phyloP scores from a whole-genome alignment of 1,139 yeast genomes.

The Pichia inconspicua region DNA sequence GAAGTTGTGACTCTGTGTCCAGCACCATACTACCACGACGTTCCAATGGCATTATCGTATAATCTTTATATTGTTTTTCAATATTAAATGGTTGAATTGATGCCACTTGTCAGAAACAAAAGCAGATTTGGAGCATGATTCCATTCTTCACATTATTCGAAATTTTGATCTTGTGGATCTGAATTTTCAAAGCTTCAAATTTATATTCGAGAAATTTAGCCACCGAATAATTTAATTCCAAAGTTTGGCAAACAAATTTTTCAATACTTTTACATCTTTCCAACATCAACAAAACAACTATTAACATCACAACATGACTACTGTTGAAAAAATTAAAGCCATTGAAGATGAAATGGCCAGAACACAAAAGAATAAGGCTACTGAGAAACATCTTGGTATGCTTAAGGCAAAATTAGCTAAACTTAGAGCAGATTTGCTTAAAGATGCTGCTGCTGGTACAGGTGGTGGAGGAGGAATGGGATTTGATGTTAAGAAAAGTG shows the following conservation, averaged over 20 bases:
- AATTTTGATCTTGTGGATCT: background rate
- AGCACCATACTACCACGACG: background rate
- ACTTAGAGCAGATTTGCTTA: constrained; percentile 80
- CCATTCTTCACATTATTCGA: background rate
- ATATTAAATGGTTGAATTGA: background rate
- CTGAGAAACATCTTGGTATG: constrained; percentile 94
- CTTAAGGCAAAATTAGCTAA: constrained; percentile 94
- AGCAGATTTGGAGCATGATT: background rate
- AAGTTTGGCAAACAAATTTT: background rate
- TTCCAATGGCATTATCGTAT: background rate
- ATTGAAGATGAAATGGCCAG: constrained; percentile 94
- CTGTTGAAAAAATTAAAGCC: constrained; percentile 83
- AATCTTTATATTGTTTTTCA: too few species aligned
- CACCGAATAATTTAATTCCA: too few species aligned
- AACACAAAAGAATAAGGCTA: constrained; percentile 93
- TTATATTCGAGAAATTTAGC: background rate
- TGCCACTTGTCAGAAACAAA: too few species aligned
- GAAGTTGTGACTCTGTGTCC: constrained; percentile 1
- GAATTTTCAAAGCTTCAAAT: background rate
- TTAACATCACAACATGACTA: constrained; percentile 36
- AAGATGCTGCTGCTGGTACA: constrained; percentile 59
- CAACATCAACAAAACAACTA: background rate
- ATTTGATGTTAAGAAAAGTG: constrained; percentile 95
- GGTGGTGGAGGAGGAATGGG: constrained; percentile 93
- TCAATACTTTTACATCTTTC: background rate